These are phyloP conservation scores for Rhodofomes roseus DNA, from an alignment of 1,284 basidiomycete genomes.

Conservation along the genomic window DNA sequence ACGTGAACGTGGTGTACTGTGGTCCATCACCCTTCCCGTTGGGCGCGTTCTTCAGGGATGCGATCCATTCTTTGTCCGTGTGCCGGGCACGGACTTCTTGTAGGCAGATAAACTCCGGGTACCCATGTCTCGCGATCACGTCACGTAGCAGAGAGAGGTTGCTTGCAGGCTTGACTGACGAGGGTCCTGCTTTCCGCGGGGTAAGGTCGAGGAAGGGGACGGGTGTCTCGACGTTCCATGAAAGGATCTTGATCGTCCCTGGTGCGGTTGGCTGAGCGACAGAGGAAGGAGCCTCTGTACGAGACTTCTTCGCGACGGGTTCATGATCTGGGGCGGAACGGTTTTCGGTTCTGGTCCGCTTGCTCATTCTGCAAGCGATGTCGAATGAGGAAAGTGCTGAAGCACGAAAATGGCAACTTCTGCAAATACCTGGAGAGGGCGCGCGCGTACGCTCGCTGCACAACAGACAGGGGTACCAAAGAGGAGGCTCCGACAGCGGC, in stretches of 20 bases:
- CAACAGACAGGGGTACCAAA: not conserved
- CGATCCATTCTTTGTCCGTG: constrained; percentile 24
- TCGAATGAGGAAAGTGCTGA: not conserved
- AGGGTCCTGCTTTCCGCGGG: constrained; percentile 16
- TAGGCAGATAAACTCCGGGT: constrained; percentile 24
- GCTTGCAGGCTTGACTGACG: constrained; percentile 10
- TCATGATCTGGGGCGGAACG: not conserved
- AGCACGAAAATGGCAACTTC: not conserved
- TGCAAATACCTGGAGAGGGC: not conserved
- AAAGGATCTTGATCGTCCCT: constrained; percentile 15
- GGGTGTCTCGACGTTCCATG: constrained; percentile 25
- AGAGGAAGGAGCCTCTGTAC: not conserved
- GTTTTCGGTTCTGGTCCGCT: not conserved
- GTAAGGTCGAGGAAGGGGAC: constrained; percentile 22
- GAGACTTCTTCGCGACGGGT: constrained; percentile 1
- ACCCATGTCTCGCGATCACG: constrained; percentile 18
- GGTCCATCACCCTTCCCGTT: constrained; percentile 14
- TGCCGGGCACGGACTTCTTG: constrained; percentile 26
- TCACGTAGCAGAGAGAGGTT: constrained; percentile 19
- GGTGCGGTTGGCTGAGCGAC: not conserved
- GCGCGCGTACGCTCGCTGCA: not conserved
- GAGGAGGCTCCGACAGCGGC: too few relatives aligned
- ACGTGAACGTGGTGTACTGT: constrained; percentile 20
- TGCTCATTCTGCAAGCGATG: not conserved
- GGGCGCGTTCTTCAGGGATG: constrained; percentile 16